Percentiles rank a stretch among this genome's conserved stretches.
These are phyloP conservation scores for Penicillium polonicum DNA, from an alignment of 2,329 filamentous ascomycete genomes.

Conservation along the genomic window DNA sequence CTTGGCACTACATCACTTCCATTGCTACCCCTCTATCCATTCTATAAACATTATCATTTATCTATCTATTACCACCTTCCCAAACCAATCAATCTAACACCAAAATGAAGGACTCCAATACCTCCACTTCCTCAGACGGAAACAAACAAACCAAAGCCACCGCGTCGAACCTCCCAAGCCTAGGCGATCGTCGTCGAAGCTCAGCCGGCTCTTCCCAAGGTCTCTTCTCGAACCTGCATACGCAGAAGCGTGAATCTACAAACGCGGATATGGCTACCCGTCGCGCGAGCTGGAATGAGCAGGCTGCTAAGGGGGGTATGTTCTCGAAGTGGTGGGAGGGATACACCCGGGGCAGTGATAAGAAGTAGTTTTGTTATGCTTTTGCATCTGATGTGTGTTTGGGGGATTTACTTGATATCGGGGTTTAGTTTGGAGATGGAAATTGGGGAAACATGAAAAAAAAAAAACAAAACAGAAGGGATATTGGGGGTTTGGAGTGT, in stretches of 20 bases:
- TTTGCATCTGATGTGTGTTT: neutral
- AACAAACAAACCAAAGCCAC: constrained; percentile 13
- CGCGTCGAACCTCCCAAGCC: too few species aligned
- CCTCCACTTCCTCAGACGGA: constrained; percentile 30
- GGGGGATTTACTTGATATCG: neutral
- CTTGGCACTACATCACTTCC: neutral
- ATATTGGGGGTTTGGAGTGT: neutral
- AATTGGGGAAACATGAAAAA: neutral
- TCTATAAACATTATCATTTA: neutral
- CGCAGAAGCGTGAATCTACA: constrained; percentile 45
- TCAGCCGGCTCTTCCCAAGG: constrained; percentile 22
- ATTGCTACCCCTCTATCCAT: neutral
- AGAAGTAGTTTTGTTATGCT: neutral
- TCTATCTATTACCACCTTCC: too few species aligned
- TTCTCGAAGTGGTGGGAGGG: constrained; percentile 44
- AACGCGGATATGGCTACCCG: constrained; percentile 39
- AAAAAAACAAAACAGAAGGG: neutral
- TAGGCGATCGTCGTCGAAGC: constrained; percentile 30
- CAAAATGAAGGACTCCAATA: constrained; percentile 26
- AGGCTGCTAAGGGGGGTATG: constrained; percentile 39
- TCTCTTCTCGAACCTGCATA: constrained; percentile 38
- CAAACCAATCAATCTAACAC: neutral
- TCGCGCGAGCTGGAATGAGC: constrained; percentile 47
- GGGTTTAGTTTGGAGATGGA: neutral
- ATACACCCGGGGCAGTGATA: constrained; percentile 33